These are phyloP conservation scores for Candida tibetensis DNA, from an alignment of 805 yeast species.

Conservation along the genomic window DNA sequence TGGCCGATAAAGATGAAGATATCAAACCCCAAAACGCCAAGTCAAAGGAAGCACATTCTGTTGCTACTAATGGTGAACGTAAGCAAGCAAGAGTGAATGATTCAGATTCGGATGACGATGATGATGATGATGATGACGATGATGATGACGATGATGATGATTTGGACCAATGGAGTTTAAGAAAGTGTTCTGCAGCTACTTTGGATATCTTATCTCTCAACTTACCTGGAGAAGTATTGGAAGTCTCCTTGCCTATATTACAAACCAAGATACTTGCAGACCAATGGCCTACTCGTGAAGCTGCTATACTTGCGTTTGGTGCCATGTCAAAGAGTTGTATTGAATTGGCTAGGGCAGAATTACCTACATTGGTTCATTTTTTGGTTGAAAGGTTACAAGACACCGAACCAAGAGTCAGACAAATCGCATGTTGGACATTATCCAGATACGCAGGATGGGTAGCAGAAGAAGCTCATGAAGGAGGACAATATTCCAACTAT, in stretches of 20 bases:
- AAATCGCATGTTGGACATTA: slow-evolving; percentile 93
- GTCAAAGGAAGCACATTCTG: slow-evolving; percentile 44
- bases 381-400: slow-evolving; percentile 78
- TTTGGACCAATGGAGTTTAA: slow-evolving; percentile 79
- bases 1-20: slow-evolving; percentile 84
- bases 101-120: slow-evolving; percentile 44
- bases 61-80: slow-evolving; percentile 14
- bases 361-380: slow-evolving; percentile 81
- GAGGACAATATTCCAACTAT: slow-evolving; percentile 62
- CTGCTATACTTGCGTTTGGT: slow-evolving; percentile 91
- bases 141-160: slow-evolving; percentile 70
- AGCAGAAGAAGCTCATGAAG: slow-evolving; percentile 59
- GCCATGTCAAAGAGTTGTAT: slow-evolving; percentile 90
- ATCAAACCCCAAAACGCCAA: slow-evolving; percentile 79
- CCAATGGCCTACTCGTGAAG: slow-evolving; percentile 90
- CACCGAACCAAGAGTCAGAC: slow-evolving; percentile 78
- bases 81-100: slow-evolving; percentile 16
- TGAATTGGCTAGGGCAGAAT: slow-evolving; percentile 62
- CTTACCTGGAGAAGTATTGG: slow-evolving; percentile 65
- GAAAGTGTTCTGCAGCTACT: slow-evolving; percentile 94
- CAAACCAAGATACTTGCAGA: slow-evolving; percentile 65
- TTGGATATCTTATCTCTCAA: slow-evolving; percentile 74
- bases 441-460: slow-evolving; percentile 86
- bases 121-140: slow-evolving; percentile 64
- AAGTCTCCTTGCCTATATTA: slow-evolving; percentile 68